Evolutionary conservation across 805 yeast genomes (phyloP), one percentile per base, ranked within the genome.

Genomic region (Starmerella apis): DNA sequence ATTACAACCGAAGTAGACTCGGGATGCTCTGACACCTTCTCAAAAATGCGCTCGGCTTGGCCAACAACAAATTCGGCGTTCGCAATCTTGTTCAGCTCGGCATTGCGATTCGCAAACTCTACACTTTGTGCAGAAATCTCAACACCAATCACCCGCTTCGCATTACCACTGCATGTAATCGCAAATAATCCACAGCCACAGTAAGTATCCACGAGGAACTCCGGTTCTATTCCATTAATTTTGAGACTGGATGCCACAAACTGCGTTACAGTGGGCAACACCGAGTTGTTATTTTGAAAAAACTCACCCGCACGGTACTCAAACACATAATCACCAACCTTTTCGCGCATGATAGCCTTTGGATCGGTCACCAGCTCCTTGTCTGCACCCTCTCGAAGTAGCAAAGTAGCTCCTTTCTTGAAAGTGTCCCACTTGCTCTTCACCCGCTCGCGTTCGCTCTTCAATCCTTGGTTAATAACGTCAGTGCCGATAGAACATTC

Each of bases 141-240:
- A 25, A 90, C 97, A 30, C 98, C 98, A 54, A 86, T 76, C 3
- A 86, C 95, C 59, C 76, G 75, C 39, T 82, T 81, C n/a, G 88
- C 94, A 16, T 83, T 81, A 20, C 74, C 67, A 25, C 92, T 81
- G 59, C 94, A 82, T 8, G 96, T 80, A 51, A 92, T 81, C 54
- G 94, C 83, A 67, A 92, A 92, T 38, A 92, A 70, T 0, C 98
- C 98, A 3, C 94, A 84, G 1, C 97, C 97, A 72, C 97, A 88
- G 69, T 88, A 88, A 0, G 96, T 94, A 65, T 88, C 97, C 24
- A 88, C 95, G 44, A 88, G 68, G 62, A 80, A 86, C 60, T 78
- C 76, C 27, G 80, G 79, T 4, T 68, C 67, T 6, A 9, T 43
- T 24, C 45, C 51, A 16, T 37, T 28, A 31, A 78, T 66, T 44